Evolutionary conservation across 169 alveolate genomes (phyloP).

Genomic region (Eimeria maxima): DNA sequence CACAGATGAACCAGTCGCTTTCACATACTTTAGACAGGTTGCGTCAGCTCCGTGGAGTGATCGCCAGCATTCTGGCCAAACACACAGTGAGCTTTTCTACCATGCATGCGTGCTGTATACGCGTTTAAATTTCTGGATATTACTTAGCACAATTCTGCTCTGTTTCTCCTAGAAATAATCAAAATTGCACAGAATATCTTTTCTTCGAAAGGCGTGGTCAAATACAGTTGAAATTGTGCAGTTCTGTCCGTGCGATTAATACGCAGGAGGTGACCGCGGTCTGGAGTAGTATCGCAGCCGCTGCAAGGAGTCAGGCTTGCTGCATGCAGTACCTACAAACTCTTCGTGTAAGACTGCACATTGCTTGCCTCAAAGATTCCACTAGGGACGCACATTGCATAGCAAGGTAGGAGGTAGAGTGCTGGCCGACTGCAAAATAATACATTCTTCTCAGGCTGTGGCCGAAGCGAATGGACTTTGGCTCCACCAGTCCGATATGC

Average conservation of each 20-base stretch:
- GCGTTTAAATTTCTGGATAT: background rate
- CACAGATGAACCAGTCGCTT: conserved; percentile 59
- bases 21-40: conserved; percentile 1
- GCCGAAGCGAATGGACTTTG: conserved; percentile 44
- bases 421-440: background rate
- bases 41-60: conserved; percentile 56
- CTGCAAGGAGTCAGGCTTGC: conserved; percentile 61
- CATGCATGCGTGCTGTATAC: background rate
- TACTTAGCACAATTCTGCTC: background rate
- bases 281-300: conserved; percentile 52
- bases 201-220: background rate
- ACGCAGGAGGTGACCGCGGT: conserved; percentile 71
- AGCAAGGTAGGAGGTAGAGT: background rate
- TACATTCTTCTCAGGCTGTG: conserved; percentile 25
- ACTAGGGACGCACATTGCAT: background rate
- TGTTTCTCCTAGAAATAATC: background rate
- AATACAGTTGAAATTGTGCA: background rate
- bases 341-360: conserved; percentile 4
- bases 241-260: conserved; percentile 4
- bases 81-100: background rate
- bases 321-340: conserved; percentile 56
- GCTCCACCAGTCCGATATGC: background rate
- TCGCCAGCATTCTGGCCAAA: conserved; percentile 38
- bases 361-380: background rate
- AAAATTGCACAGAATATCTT: background rate